Percentiles rank a stretch among this genome's conserved stretches.
Conservation (phyloP, 2,329 filamentous ascomycete species). For the Leptographium lundbergii region DNA sequence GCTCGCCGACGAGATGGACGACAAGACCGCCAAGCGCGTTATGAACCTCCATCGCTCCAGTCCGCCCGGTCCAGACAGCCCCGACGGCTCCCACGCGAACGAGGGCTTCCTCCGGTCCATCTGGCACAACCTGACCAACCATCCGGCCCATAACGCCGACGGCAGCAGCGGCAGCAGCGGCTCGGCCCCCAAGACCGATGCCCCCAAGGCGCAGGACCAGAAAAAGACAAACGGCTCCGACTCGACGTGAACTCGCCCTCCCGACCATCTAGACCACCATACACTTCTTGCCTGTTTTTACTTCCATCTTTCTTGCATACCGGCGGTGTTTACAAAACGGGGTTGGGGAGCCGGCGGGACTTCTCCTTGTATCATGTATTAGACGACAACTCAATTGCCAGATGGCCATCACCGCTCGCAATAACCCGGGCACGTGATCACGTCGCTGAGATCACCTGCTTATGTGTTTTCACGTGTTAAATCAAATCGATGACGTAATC, state of each 20-base stretch:
- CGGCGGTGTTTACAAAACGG: conserved; percentile 4
- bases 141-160: conserved; percentile 36
- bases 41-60: conserved; percentile 59
- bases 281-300: neutral
- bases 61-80: too few species aligned
- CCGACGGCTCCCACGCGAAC: conserved; percentile 46
- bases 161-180: conserved; percentile 4
- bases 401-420: conserved; percentile 9
- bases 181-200: conserved; percentile 1
- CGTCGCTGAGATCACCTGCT: too few species aligned
- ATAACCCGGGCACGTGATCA: neutral
- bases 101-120: conserved; percentile 88
- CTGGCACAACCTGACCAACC: conserved; percentile 85
- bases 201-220: neutral
- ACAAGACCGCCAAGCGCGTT: conserved; percentile 80
- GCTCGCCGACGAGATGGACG: conserved; percentile 89
- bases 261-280: neutral
- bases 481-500: too few species aligned
- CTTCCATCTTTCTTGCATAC: neutral
- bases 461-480: too few species aligned
- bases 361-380: neutral
- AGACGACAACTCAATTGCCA: neutral
- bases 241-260: conserved; percentile 10
- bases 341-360: neutral
- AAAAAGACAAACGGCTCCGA: conserved; percentile 23